Evolutionary conservation across 139 green algal species (phyloP).

Genomic region (Asterochloris erici): DNA sequence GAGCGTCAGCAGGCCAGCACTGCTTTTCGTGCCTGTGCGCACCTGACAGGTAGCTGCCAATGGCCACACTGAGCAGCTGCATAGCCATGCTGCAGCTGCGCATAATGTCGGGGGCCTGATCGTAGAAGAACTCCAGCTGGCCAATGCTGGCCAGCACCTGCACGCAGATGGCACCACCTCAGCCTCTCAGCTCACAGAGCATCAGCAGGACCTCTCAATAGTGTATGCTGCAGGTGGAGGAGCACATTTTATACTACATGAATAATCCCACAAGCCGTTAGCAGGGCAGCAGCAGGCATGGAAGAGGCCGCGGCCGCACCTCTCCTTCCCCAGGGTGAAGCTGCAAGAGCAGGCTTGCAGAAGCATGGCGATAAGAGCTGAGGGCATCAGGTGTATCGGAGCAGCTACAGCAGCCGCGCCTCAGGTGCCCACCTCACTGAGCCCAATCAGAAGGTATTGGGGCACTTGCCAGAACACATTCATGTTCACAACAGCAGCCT

Average conservation of each 20-base stretch:
- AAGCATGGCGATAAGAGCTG: too few species aligned
- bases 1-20: too few species aligned
- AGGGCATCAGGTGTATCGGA: too few species aligned
- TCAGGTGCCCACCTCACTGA: conserved; percentile 55
- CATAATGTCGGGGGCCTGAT: conserved; percentile 92
- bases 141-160: conserved; percentile 82
- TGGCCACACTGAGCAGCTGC: conserved; percentile 71
- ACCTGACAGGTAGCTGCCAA: conserved; percentile 82
- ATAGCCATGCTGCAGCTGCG: conserved; percentile 86
- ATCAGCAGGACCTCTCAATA: neutral
- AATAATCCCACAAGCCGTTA: too few species aligned
- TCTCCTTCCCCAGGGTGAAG: neutral
- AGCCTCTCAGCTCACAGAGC: neutral
- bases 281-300: too few species aligned
- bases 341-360: neutral
- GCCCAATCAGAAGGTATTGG: conserved; percentile 82
- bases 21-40: neutral
- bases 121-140: conserved; percentile 96
- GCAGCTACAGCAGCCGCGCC: too few species aligned
- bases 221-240: too few species aligned
- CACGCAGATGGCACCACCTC: neutral
- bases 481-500: conserved; percentile 31
- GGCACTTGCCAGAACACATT: conserved; percentile 72
- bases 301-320: too few species aligned
- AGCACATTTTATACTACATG: too few species aligned